Evolutionary conservation across 129 eudicot genomes (phyloP).

Genomic region (Daucus carota): DNA sequence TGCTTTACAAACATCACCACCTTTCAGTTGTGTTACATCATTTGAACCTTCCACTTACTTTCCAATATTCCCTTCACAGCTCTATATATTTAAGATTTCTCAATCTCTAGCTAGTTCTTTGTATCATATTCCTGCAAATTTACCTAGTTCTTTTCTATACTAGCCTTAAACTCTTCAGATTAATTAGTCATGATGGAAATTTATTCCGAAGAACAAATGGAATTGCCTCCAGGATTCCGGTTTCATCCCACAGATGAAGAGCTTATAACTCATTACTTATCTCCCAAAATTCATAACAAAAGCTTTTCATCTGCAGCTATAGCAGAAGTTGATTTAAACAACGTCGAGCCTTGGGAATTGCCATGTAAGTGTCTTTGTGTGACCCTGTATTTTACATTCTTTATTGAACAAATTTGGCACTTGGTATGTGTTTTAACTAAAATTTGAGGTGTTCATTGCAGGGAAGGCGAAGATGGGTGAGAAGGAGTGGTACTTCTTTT

Average conservation of each 20-base stretch:
- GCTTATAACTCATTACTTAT: conserved; percentile 67
- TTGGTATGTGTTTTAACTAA: not conserved
- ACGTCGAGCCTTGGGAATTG: conserved; percentile 94
- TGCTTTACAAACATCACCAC: conserved; percentile 1
- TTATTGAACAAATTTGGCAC: not conserved
- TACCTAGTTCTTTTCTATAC: not conserved
- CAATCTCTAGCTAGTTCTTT: not conserved
- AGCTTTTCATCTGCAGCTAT: conserved; percentile 45
- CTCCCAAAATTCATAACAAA: conserved; percentile 45
- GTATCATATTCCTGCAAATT: not conserved
- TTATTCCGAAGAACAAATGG: conserved; percentile 33
- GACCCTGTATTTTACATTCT: not conserved
- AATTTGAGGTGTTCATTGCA: conserved; percentile 15
- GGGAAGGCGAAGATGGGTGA: conserved; percentile 93
- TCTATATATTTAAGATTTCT: not conserved
- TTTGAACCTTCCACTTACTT: conserved; percentile 1
- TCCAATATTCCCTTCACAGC: not conserved
- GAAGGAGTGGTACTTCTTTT: conserved; percentile 86
- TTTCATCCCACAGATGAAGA: conserved; percentile 88
- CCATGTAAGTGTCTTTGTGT: conserved; percentile 41
- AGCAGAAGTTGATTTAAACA: conserved; percentile 87
- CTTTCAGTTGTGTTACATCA: conserved; percentile 20
- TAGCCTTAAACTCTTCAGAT: not conserved
- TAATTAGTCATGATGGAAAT: conserved; percentile 18
- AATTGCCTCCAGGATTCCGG: conserved; percentile 79